Conservation (phyloP, 192 early-diverging fungal species). For the Geosiphon pyriformis region DNA sequence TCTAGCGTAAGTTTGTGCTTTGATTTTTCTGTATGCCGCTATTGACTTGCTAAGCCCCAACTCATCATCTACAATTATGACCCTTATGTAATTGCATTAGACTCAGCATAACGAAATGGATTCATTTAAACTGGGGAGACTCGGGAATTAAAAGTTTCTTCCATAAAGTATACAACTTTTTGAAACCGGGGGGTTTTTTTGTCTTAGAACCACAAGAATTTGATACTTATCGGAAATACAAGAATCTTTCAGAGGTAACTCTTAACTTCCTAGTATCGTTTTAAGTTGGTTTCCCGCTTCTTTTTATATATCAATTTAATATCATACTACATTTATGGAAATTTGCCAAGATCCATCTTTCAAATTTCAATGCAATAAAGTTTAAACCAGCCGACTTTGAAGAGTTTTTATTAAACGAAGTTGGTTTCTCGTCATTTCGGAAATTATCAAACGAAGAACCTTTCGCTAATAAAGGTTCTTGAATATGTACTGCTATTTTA, state of each 20-base stretch:
- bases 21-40: neutral
- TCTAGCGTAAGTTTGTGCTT: conserved; percentile 41
- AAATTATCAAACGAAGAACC: too few species aligned
- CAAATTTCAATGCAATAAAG: conserved; percentile 33
- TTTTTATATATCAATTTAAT: too few species aligned
- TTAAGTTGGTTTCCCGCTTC: too few species aligned
- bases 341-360: too few species aligned
- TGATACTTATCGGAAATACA: conserved; percentile 47
- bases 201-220: conserved; percentile 69
- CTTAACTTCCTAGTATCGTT: too few species aligned
- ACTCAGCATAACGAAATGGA: conserved; percentile 75
- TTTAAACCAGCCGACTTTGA: conserved; percentile 39
- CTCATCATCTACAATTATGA: conserved; percentile 6
- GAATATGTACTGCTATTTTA: too few species aligned
- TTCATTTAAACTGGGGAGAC: conserved; percentile 73
- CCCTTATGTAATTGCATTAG: conserved; percentile 16
- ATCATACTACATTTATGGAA: too few species aligned
- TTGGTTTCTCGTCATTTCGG: neutral
- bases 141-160: conserved; percentile 62
- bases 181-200: conserved; percentile 56
- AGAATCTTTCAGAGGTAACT: conserved; percentile 34
- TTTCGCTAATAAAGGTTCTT: too few species aligned
- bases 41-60: conserved; percentile 1
- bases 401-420: conserved; percentile 30
- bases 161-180: conserved; percentile 48